These are phyloP conservation scores for Acer yangbiense DNA, from an alignment of 345 rosid species.

Conservation along the genomic window DNA sequence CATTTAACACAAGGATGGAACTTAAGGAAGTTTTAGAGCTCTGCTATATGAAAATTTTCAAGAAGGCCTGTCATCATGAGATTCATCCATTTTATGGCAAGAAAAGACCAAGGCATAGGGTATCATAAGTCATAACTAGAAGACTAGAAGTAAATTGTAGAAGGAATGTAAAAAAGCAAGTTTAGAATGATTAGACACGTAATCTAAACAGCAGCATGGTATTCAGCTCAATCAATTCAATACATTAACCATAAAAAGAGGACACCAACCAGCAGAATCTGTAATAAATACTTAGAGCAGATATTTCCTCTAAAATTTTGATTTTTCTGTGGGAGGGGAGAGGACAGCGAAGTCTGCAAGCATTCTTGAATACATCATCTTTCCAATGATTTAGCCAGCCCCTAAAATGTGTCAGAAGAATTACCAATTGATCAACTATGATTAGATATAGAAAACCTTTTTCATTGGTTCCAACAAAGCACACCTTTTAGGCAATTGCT, in stretches of 20 bases:
- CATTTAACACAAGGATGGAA: neutral
- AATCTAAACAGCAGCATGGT: neutral
- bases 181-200: neutral
- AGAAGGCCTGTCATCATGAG: neutral
- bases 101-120: neutral
- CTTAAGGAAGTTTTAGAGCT: neutral
- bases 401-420: neutral
- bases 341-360: neutral
- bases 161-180: neutral
- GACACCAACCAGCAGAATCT: neutral
- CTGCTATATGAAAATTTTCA: neutral
- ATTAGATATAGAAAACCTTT: neutral
- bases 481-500: neutral
- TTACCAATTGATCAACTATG: constrained; percentile 1
- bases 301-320: neutral
- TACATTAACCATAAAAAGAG: neutral
- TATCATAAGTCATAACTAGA: neutral
- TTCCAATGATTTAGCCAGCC: constrained; percentile 1
- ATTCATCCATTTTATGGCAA: neutral
- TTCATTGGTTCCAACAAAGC: neutral
- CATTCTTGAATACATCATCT: constrained; percentile 5
- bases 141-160: neutral
- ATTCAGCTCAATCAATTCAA: neutral
- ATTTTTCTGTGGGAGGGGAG: neutral
- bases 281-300: neutral